phyloP scores from a whole-genome alignment of 2,329 filamentous ascomycete genomes.

The Cryphonectria nitschkei region DNA sequence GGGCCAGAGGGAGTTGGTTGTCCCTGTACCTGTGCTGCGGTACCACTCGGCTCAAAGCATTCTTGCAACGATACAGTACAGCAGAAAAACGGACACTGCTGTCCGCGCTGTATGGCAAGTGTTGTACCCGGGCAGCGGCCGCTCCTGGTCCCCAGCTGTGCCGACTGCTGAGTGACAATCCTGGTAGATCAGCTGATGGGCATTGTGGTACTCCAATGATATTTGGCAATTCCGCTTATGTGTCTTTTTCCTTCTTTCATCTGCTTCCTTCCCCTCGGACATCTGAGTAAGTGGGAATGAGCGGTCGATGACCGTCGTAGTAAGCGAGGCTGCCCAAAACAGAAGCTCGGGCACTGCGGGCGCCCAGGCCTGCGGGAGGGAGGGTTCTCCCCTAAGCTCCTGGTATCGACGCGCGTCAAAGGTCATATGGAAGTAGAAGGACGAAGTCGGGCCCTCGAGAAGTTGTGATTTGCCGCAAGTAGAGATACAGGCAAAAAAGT shows the following conservation, averaged over 20 bases:
- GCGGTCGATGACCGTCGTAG: background rate
- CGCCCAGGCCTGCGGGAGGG: background rate
- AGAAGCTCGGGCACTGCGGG: constrained; percentile 18
- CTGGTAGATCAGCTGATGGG: background rate
- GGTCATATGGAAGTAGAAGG: constrained; percentile 5
- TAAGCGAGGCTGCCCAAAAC: constrained; percentile 10
- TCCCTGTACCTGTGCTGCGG: constrained; percentile 8
- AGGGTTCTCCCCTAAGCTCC: background rate
- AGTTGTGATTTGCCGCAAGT: no score
- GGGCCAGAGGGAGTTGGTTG: background rate
- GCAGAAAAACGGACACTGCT: no score
- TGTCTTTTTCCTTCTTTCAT: background rate
- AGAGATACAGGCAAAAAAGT: no score
- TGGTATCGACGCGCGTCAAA: constrained; percentile 1
- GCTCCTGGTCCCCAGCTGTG: background rate
- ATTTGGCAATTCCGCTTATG: background rate
- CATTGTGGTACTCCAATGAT: background rate
- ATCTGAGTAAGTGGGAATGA: background rate
- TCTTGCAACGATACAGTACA: background rate
- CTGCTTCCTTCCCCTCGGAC: background rate
- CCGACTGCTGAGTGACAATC: background rate
- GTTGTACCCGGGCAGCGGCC: background rate
- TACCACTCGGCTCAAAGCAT: background rate
- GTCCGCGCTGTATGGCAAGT: background rate
- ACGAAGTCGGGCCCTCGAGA: background rate